Conservation (phyloP, 2,329 filamentous ascomycete genomes). For the Monilinia laxa region DNA sequence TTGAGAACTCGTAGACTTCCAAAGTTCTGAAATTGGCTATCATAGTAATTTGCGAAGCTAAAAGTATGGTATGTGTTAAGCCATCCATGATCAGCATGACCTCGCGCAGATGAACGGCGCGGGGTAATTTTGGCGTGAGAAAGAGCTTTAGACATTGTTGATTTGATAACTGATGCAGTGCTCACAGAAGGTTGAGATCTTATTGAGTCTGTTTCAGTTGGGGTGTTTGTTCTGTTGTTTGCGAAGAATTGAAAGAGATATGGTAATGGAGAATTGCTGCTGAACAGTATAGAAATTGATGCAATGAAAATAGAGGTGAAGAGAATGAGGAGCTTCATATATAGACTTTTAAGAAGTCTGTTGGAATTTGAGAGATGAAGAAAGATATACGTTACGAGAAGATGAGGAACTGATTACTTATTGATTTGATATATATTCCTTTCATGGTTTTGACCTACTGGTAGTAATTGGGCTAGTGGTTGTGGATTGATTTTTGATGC, state of each 20-base stretch:
- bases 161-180: slow-evolving; percentile 40
- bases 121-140: slow-evolving; percentile 70
- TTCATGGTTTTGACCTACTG: slow-evolving; percentile 15
- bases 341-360: slow-evolving; percentile 30
- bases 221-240: slow-evolving; percentile 11
- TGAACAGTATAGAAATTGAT: slow-evolving; percentile 36
- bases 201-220: slow-evolving; percentile 20
- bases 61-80: slow-evolving; percentile 64
- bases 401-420: slow-evolving; percentile 23
- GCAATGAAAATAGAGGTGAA: slow-evolving; percentile 39
- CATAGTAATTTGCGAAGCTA: slow-evolving; percentile 28
- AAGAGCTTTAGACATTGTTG: slow-evolving; percentile 61
- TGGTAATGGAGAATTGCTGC: slow-evolving; percentile 34
- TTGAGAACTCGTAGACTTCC: slow-evolving; percentile 82
- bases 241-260: slow-evolving; percentile 32
- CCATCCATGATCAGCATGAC: slow-evolving; percentile 82
- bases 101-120: slow-evolving; percentile 69
- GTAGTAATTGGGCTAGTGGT: neutral
- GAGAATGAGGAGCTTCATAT: slow-evolving; percentile 41
- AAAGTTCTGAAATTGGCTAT: slow-evolving; percentile 55
- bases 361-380: slow-evolving; percentile 30
- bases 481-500: slow-evolving; percentile 18
- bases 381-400: slow-evolving; percentile 26
- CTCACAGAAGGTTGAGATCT: slow-evolving; percentile 31
- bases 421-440: slow-evolving; percentile 19